Percentiles rank a stretch among this genome's conserved stretches.
phyloP scores from a whole-genome alignment of 768 basidiomycete genomes.

The Paxillus involutus region DNA sequence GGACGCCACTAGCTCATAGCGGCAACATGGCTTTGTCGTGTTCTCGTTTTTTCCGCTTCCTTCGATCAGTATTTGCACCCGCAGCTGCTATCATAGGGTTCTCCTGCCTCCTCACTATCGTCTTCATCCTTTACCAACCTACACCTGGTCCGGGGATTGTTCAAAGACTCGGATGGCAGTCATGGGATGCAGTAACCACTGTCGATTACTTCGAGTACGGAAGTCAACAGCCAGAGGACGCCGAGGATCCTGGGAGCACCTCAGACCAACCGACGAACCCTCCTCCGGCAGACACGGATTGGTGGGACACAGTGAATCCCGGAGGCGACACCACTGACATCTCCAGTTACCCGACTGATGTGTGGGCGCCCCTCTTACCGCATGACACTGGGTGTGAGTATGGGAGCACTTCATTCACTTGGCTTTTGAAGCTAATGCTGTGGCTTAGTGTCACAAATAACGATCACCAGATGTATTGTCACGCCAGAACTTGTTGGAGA shows the following conservation, averaged over 20 bases:
- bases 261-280: constrained; percentile 6
- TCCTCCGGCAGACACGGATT: constrained; percentile 15
- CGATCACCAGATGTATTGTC: constrained; percentile 64
- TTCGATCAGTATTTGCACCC: constrained; percentile 58
- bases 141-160: constrained; percentile 65
- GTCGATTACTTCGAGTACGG: constrained; percentile 3
- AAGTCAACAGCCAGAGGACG: background rate
- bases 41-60: constrained; percentile 46
- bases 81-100: constrained; percentile 63
- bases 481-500: constrained; percentile 55
- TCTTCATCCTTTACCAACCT: constrained; percentile 83
- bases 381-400: constrained; percentile 30
- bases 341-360: constrained; percentile 76
- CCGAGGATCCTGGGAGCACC: constrained; percentile 7
- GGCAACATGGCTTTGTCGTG: constrained; percentile 40
- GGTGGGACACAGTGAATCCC: constrained; percentile 17
- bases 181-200: constrained; percentile 69
- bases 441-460: constrained; percentile 76
- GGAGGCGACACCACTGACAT: constrained; percentile 56
- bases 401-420: background rate
- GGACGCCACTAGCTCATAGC: background rate
- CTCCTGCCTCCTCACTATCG: constrained; percentile 68
- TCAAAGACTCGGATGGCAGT: constrained; percentile 85
- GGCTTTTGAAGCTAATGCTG: background rate
- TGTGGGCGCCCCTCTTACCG: constrained; percentile 30